Conservation (phyloP, 805 yeast species). For the Cyberlindnera mississippiensis region DNA sequence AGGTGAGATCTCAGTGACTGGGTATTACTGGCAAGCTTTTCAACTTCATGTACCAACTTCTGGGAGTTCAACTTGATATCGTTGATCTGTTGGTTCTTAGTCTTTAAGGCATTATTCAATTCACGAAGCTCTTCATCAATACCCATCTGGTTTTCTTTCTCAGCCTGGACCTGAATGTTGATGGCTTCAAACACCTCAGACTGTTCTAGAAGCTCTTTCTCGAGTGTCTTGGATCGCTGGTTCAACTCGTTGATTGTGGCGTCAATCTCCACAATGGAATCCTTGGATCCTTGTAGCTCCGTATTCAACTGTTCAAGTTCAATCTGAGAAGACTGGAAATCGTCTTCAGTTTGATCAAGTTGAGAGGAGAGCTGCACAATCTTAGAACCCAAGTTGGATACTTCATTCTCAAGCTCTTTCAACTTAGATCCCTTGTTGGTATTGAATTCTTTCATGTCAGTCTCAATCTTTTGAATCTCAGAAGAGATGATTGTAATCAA, state of each 20-base stretch:
- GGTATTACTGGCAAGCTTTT: slow-evolving; percentile 39
- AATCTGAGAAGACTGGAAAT: slow-evolving; percentile 59
- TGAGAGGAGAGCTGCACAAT: slow-evolving; percentile 34
- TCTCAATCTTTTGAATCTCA: slow-evolving; percentile 54
- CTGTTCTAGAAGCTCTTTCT: slow-evolving; percentile 28
- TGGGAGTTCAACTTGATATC: slow-evolving; percentile 50
- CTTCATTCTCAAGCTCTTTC: slow-evolving; percentile 54
- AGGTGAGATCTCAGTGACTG: slow-evolving; percentile 36
- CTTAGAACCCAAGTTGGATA: slow-evolving; percentile 37
- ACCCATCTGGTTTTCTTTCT: slow-evolving; percentile 57
- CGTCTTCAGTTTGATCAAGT: slow-evolving; percentile 45
- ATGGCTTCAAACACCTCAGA: slow-evolving; percentile 27
- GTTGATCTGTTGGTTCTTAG: slow-evolving; percentile 37
- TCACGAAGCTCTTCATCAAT: slow-evolving; percentile 75
- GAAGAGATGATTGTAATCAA: slow-evolving; percentile 30
- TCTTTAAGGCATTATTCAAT: slow-evolving; percentile 42
- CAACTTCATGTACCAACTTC: slow-evolving; percentile 51
- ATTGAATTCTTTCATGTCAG: slow-evolving; percentile 79
- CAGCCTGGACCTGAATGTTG: slow-evolving; percentile 21
- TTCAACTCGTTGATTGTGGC: slow-evolving; percentile 33
- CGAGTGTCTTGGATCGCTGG: slow-evolving; percentile 24
- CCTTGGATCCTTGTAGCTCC: slow-evolving; percentile 48
- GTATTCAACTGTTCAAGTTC: slow-evolving; percentile 63
- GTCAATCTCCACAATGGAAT: slow-evolving; percentile 37
- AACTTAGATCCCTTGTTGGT: slow-evolving; percentile 78